Evolutionary conservation across 129 eudicot species (phyloP), one percentile per base, ranked within the genome.

Genomic region (Deinandra increscens): DNA sequence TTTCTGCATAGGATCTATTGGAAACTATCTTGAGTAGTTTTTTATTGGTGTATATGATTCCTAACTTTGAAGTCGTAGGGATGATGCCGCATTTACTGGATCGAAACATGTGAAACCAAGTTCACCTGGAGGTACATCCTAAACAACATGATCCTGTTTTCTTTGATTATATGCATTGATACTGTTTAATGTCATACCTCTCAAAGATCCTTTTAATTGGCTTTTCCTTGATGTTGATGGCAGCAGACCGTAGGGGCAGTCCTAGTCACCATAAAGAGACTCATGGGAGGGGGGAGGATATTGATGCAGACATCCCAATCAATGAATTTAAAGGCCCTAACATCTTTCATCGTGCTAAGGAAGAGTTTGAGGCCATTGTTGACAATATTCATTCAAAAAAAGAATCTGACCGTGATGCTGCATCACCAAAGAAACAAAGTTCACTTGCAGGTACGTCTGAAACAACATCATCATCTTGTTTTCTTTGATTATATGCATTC

Each of bases 291-390:
- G 80, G 88, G 34, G 83, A 84, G 53, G 88, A 87, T 60, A 80
- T 84, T 60, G 86, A 87, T 58, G 84, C 77, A 11, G 79, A 80
- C 65, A 90, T 81, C 13, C 89, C 97, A 2, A 81, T 83, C 20
- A 74, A 72, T 63, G 97, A 87, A 51, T 80, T 90, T 13, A 87
- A 74, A 83, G 95, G 88, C 31, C 97, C 97, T 1, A 87, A 64
- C 44, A 82, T 90, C 22, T 82, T 90, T 66, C 84, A 87, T 36
- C 81, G 97, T 42, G 95, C 94, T 48, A 87, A 84, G 73, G 97
- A 90, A 79, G 97, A 90, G 80, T 70, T 90, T 9, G 95, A 90
- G 62, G 95, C 97, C 55, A 67, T 87, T 54, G 69, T 84, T 50
- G 74, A 84, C 56, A 62, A 89, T 33, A 82, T 90, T 45, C 91